Percentiles rank a stretch among this genome's conserved stretches.
Conservation (phyloP, 1,284 basidiomycete genomes). For the Schizophyllum amplum region DNA sequence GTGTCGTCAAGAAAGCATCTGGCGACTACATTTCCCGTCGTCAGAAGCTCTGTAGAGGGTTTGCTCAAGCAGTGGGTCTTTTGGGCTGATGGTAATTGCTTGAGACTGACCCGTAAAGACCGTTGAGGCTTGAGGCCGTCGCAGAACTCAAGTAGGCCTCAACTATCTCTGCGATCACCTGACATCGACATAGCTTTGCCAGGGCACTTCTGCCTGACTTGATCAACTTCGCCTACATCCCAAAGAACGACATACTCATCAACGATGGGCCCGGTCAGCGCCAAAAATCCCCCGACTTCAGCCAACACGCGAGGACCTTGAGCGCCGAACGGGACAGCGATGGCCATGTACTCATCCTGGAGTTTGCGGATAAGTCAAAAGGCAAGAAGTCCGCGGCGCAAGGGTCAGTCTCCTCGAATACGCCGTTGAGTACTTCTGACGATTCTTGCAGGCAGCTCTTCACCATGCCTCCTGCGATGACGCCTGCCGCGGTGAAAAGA, state of each 20-base stretch:
- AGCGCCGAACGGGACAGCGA: conserved; percentile 26
- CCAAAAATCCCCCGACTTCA: conserved; percentile 30
- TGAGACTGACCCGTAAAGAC: conserved; percentile 32
- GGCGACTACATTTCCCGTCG: conserved; percentile 71
- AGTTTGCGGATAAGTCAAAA: conserved; percentile 55
- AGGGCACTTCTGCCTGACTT: conserved; percentile 78
- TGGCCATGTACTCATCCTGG: conserved; percentile 68
- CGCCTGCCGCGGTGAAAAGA: conserved; percentile 55
- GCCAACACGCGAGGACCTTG: conserved; percentile 12
- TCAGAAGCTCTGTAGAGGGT: conserved; percentile 72
- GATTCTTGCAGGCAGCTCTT: conserved; percentile 14
- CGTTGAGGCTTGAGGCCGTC: conserved; percentile 71
- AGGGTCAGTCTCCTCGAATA: conserved; percentile 15
- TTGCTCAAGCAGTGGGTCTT: conserved; percentile 59
- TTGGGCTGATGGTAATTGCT: not conserved
- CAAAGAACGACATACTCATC: conserved; percentile 54
- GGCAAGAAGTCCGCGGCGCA: conserved; percentile 26
- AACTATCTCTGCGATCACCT: not conserved
- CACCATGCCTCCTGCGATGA: conserved; percentile 41
- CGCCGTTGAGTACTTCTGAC: not conserved
- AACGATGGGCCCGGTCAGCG: conserved; percentile 30
- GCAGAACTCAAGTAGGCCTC: conserved; percentile 72
- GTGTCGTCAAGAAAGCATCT: conserved; percentile 78
- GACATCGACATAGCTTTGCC: conserved; percentile 5
- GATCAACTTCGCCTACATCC: conserved; percentile 79